These are phyloP conservation scores for Phialemoniopsis sp. DNA, from an alignment of 2,329 filamentous ascomycete genomes.

Conservation along the genomic window DNA sequence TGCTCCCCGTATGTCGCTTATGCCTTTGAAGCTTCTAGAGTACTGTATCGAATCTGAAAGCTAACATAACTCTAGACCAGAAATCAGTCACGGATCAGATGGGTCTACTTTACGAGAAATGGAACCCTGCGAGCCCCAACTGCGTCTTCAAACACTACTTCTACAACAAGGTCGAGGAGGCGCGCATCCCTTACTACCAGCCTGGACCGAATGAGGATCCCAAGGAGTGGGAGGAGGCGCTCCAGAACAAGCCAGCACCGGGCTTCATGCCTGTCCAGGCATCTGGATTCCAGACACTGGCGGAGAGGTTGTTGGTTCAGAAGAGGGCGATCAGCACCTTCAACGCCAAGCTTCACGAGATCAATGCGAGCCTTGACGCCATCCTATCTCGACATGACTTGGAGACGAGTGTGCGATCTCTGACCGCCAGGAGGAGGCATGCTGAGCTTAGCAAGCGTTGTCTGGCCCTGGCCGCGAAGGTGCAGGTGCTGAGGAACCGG, in stretches of 20 bases:
- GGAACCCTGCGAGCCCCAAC: slow-evolving; percentile 63
- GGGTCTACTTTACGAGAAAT: slow-evolving; percentile 65
- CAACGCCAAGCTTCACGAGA: slow-evolving; percentile 70
- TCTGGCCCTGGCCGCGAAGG: slow-evolving; percentile 70
- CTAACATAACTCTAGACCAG: slow-evolving; percentile 43
- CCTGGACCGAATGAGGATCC: slow-evolving; percentile 68
- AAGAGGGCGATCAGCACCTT: slow-evolving; percentile 65
- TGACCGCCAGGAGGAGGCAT: slow-evolving; percentile 70
- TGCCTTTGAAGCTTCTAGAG: not conserved
- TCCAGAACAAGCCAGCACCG: slow-evolving; percentile 72
- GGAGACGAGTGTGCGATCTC: slow-evolving; percentile 67
- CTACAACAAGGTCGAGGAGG: slow-evolving; percentile 78
- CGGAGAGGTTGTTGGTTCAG: slow-evolving; percentile 69
- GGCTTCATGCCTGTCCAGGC: slow-evolving; percentile 75
- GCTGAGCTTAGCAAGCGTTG: slow-evolving; percentile 69
- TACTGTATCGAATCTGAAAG: not conserved
- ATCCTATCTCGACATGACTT: slow-evolving; percentile 76
- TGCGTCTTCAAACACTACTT: slow-evolving; percentile 81
- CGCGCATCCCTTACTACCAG: slow-evolving; percentile 71
- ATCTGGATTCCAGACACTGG: slow-evolving; percentile 68
- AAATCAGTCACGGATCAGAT: slow-evolving; percentile 75
- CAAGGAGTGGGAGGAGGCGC: slow-evolving; percentile 78
- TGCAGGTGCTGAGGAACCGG: slow-evolving; percentile 75
- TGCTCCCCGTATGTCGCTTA: slow-evolving; percentile 38
- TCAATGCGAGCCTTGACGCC: slow-evolving; percentile 69